These are phyloP conservation scores for Colletotrichum sp. DNA, from an alignment of 2,329 filamentous ascomycete genomes.

Conservation along the genomic window DNA sequence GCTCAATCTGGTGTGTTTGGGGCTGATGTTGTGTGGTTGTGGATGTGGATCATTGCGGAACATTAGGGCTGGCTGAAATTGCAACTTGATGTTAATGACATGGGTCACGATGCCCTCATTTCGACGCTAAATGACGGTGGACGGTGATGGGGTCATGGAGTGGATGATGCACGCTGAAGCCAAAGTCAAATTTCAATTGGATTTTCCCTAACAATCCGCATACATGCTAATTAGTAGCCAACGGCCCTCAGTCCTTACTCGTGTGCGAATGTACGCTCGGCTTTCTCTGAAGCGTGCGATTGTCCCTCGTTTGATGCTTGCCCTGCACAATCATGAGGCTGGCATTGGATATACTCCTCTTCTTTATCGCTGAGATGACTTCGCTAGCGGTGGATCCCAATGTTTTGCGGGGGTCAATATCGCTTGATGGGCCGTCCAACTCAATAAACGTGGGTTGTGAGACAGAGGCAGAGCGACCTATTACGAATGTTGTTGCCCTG, in stretches of 20 bases:
- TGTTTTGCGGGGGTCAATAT: not conserved
- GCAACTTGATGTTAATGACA: not conserved
- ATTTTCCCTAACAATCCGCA: too few relatives aligned
- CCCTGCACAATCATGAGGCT: not conserved
- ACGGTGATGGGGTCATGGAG: not conserved
- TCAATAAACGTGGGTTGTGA: not conserved
- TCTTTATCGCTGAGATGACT: not conserved
- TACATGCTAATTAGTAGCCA: not conserved
- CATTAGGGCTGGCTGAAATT: not conserved
- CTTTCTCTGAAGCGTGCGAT: not conserved
- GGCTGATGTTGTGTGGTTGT: not conserved
- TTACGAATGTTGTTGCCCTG: not conserved
- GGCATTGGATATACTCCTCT: not conserved
- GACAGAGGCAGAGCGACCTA: not conserved
- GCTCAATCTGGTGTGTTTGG: accelerated
- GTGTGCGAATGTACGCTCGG: not conserved
- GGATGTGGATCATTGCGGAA: not conserved
- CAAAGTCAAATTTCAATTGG: too few relatives aligned
- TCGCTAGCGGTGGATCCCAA: not conserved
- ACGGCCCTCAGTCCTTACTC: not conserved
- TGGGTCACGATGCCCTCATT: not conserved
- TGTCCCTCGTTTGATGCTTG: not conserved
- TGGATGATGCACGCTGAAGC: too few relatives aligned
- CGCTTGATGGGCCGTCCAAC: not conserved
- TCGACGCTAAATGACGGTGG: not conserved